Evolutionary conservation across 208 protist genomes (phyloP), one percentile per base, ranked within the genome.

Genomic region (Leishmania guyanensis): DNA sequence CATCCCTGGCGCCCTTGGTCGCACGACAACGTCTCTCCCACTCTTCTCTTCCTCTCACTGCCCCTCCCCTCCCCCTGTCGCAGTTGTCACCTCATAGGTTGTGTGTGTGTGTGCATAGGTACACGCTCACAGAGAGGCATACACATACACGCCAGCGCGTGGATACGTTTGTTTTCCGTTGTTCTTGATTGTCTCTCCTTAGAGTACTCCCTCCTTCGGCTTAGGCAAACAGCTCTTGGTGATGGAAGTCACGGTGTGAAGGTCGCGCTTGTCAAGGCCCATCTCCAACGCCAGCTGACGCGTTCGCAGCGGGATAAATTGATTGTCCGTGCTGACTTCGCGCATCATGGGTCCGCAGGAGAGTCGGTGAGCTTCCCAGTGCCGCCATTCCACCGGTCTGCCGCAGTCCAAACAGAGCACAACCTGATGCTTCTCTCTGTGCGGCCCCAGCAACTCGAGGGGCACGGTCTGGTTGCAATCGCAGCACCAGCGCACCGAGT

Each of bases 351-450:
- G 80, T 26, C 84, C 76, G 77, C 95, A 98, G 22, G 93, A 92
- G 16, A 98, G 86, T 6, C 95, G 92, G 75, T 98, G 95, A 10
- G 86, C 89, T 80, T 98, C 95, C 95, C 95, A 98, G 22, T 91
- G 87, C 54, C 94, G 91, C 95, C 95, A 98, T 91, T 98, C 95
- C 72, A 98, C 89, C 3, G 83, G 84, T 60, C 87, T 86, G 26
- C 95, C 93, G 54, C 95, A 98, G 85, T 98, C 95, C 72, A 98
- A 78, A 83, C 95, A 98, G 76, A 96, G 68, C 33, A 98, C 95
- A 51, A 98, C 87, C 87, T 96, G 93, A 77, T 98, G 95, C 85
- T 97, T 97, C 83, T 98, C 95, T 83, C 78, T 79, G 84, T 98
- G 95, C 69, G 93, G 91, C 84, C 87, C 95, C 46, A 96, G 85